Evolutionary conservation across 1,139 yeast genomes (phyloP), one percentile per base, ranked within the genome.

Genomic region (Pichia sp.): DNA sequence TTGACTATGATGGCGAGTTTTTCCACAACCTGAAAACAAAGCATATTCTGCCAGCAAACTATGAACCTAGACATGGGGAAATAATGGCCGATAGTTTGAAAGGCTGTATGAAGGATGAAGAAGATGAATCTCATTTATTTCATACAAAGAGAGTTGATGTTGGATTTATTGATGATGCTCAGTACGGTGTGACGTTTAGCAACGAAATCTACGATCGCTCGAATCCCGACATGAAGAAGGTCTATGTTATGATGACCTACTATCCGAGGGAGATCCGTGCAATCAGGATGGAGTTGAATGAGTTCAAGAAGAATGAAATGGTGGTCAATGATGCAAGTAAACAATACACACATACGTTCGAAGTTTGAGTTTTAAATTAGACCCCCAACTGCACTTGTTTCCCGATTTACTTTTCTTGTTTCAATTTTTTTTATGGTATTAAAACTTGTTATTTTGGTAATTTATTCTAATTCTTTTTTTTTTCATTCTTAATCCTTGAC

Each of bases 291-390:
- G 84, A 80, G 64, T 69, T 81, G 64, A 80, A 81, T 61, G 65
- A 70, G 23, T 79, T 70, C 67, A 81, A 81, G 65, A 72, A 76
- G 55, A 58, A 54, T 26, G 83, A 77, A 61, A 81, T 81, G 85
- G 70, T 74, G 61, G 82, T 81, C 34, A 83, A 81, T 64, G 82
- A 78, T 58, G 66, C 68, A 51, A 77, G 82, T 13, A 79, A 75
- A 61, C 68, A 72, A 51, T 75, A 76, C 64, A 81, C 85, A 10
- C 85, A 81, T 62, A 79, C 77, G 64, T 80, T 78, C 60, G 75
- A 76, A 62, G 76, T 68, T 47, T 59, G 32, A 54, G 8, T 6
- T 11, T 31, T 32, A 6, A 5, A 8, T 8, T 32, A 34, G 19
- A 46, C 4, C 15, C 32, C 16, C 15, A 36, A 11, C n/a, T 36